phyloP scores from a whole-genome alignment of 169 alveolate species.

The Plasmodium relictum region DNA sequence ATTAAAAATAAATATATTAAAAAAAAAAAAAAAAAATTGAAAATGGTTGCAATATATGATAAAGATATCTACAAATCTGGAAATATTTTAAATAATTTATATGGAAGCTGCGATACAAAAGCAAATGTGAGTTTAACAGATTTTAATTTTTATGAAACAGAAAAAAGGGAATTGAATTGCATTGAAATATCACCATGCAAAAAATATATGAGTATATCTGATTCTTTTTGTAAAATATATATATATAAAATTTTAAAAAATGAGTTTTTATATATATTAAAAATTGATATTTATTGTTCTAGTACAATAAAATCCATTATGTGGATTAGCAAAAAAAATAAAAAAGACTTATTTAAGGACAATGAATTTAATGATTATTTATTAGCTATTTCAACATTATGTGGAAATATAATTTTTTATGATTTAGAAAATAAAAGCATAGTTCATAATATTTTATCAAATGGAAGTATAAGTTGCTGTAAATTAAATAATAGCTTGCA shows the following conservation, averaged over 20 bases:
- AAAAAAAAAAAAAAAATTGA: neutral
- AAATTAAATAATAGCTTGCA: slow-evolving; percentile 33
- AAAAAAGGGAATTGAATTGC: slow-evolving; percentile 13
- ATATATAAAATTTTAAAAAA: slow-evolving; percentile 23
- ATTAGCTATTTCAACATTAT: slow-evolving; percentile 12
- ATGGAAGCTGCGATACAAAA: neutral
- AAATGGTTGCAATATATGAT: neutral
- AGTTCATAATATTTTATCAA: slow-evolving; percentile 9
- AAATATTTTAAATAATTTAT: too few relatives aligned
- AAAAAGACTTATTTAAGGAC: neutral
- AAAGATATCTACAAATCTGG: neutral
- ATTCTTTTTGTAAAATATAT: slow-evolving; percentile 45
- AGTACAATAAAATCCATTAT: slow-evolving; percentile 16
- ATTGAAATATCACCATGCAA: slow-evolving; percentile 49
- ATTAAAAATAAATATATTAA: too few relatives aligned
- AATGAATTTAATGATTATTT: slow-evolving; percentile 27
- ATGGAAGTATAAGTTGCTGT: slow-evolving; percentile 45
- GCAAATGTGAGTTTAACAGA: slow-evolving; percentile 17
- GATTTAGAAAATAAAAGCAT: slow-evolving; percentile 13
- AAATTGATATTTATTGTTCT: neutral
- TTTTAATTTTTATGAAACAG: slow-evolving; percentile 47
- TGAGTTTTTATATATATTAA: slow-evolving; percentile 12
- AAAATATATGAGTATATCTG: slow-evolving; percentile 36
- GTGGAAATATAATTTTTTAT: slow-evolving; percentile 41
- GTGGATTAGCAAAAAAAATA: slow-evolving; percentile 59